Conservation (phyloP, 2,329 filamentous ascomycete genomes). For the Zymoseptoria tritici region DNA sequence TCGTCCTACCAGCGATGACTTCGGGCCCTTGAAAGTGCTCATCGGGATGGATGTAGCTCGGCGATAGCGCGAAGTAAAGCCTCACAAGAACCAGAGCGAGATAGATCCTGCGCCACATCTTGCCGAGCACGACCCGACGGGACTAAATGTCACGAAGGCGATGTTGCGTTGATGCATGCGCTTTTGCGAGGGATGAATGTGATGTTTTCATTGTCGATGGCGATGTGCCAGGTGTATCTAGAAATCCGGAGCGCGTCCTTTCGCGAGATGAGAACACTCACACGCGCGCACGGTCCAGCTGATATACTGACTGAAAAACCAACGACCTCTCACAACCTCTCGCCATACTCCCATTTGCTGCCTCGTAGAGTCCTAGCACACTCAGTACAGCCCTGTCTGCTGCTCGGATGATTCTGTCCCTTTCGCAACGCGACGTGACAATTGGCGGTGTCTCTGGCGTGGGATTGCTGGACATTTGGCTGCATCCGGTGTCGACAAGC, state of each 20-base stretch:
- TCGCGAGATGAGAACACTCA: background rate
- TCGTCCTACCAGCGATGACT: conserved; percentile 76
- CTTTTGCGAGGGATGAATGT: background rate
- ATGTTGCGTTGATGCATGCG: background rate
- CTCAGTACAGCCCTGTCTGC: background rate
- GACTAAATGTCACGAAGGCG: background rate
- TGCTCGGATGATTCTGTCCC: background rate
- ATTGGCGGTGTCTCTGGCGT: background rate
- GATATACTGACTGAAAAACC: background rate
- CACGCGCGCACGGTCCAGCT: background rate
- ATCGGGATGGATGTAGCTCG: conserved; percentile 96
- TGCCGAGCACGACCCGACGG: background rate
- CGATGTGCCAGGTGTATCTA: background rate
- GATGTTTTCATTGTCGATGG: background rate
- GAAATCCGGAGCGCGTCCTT: background rate
- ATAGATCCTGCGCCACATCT: conserved; percentile 88
- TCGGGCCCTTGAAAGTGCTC: conserved; percentile 99
- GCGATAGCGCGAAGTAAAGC: conserved; percentile 86
- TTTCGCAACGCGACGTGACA: background rate
- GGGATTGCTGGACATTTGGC: background rate
- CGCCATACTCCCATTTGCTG: background rate
- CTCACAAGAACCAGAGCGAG: conserved; percentile 71
- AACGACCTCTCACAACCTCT: background rate
- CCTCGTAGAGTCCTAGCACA: background rate
- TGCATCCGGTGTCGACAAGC: background rate